Evolutionary conservation across 2,329 filamentous ascomycete species (phyloP).

Genomic region (Trichoderma koningii): DNA sequence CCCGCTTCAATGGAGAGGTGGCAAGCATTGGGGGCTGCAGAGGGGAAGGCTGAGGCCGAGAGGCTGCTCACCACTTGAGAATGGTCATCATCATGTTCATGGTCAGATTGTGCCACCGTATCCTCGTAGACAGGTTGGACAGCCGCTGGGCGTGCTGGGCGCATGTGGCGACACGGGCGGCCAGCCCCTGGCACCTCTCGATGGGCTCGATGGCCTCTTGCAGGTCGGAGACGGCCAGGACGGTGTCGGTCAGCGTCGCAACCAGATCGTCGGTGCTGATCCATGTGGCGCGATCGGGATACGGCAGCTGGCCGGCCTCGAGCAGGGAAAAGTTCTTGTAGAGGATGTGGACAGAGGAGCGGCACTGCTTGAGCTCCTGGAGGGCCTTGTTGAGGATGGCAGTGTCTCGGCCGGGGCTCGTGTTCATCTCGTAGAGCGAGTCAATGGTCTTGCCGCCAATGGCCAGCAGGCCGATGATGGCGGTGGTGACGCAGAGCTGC

Average conservation of each 20-base stretch:
- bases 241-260: slow-evolving; percentile 42
- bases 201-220: slow-evolving; percentile 36
- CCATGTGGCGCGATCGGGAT: slow-evolving; percentile 42
- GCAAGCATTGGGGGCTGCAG: not conserved
- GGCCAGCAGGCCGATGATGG: slow-evolving; percentile 43
- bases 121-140: slow-evolving; percentile 36
- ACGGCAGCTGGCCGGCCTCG: slow-evolving; percentile 40
- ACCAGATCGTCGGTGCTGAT: slow-evolving; percentile 41
- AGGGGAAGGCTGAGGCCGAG: not conserved
- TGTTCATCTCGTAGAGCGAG: slow-evolving; percentile 41
- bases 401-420: slow-evolving; percentile 35
- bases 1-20: not conserved
- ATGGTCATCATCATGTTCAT: slow-evolving; percentile 46
- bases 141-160: slow-evolving; percentile 9
- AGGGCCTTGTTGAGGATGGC: slow-evolving; percentile 38
- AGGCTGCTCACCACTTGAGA: slow-evolving; percentile 41
- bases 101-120: slow-evolving; percentile 44
- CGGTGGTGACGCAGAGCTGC: slow-evolving; percentile 41
- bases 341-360: slow-evolving; percentile 43
- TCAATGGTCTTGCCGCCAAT: slow-evolving; percentile 42
- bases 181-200: slow-evolving; percentile 18
- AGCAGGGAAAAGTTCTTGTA: slow-evolving; percentile 41
- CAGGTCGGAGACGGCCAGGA: slow-evolving; percentile 42
- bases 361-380: slow-evolving; percentile 43
- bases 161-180: slow-evolving; percentile 25